Percentiles rank a stretch among this genome's conserved stretches.
phyloP scores from a whole-genome alignment of 2,329 filamentous ascomycete species.

The Dactylonectria estremocensis region DNA sequence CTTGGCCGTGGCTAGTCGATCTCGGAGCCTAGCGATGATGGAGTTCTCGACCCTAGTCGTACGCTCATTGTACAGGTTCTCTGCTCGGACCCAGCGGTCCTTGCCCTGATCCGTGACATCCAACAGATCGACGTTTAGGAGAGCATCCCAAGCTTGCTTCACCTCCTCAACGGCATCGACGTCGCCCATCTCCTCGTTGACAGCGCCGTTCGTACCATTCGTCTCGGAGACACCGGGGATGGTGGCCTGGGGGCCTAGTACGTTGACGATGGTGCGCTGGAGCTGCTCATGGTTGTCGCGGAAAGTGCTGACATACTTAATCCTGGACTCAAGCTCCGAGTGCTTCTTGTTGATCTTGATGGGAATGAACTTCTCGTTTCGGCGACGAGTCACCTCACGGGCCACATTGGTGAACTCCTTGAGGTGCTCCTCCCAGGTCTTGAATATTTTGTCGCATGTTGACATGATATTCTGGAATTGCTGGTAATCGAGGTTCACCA shows the following conservation, averaged over 20 bases:
- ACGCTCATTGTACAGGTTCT: conserved; percentile 96
- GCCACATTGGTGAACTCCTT: conserved; percentile 99
- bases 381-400: conserved; percentile 91
- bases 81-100: conserved; percentile 91
- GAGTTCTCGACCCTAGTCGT: conserved; percentile 98
- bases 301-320: conserved; percentile 96
- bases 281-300: conserved; percentile 98
- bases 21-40: conserved; percentile 93
- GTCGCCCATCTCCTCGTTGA: conserved; percentile 95
- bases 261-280: conserved; percentile 95
- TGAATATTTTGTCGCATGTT: conserved; percentile 88
- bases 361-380: conserved; percentile 98
- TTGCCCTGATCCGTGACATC: conserved; percentile 94
- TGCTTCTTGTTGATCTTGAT: conserved; percentile 96
- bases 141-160: conserved; percentile 90
- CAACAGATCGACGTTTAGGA: conserved; percentile 95
- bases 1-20: conserved; percentile 94
- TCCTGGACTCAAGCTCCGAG: conserved; percentile 87
- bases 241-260: conserved; percentile 84
- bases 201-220: conserved; percentile 71
- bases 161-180: conserved; percentile 98
- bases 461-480: conserved; percentile 92
- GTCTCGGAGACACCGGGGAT: conserved; percentile 69
- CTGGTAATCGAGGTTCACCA: conserved; percentile 93
- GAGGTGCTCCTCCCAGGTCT: conserved; percentile 93